A percentile compares a stretch with the other conserved stretches of the same genome.
These are phyloP conservation scores for Auriscalpium vulgare DNA, from an alignment of 768 basidiomycete genomes.

Conservation along the genomic window DNA sequence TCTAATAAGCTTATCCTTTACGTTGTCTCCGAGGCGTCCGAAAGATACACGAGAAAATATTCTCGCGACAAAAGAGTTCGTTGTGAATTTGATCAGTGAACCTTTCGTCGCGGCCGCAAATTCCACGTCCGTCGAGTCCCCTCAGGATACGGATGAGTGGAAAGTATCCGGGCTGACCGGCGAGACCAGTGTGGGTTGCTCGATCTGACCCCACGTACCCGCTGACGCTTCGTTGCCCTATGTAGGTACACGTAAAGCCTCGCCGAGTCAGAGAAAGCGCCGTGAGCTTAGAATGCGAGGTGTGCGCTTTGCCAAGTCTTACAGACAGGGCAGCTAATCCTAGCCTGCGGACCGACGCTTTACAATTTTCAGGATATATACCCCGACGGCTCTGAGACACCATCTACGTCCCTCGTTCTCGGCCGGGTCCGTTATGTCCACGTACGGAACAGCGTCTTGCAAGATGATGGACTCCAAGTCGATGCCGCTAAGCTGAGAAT, in stretches of 20 bases:
- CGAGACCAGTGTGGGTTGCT: conserved; percentile 40
- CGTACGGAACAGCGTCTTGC: conserved; percentile 40
- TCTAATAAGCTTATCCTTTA: conserved; percentile 55
- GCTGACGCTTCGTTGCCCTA: conserved; percentile 1
- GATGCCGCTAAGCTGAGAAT: conserved; percentile 42
- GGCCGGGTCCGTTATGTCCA: conserved; percentile 49
- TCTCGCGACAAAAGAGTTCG: conserved; percentile 56
- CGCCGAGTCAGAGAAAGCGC: conserved; percentile 52
- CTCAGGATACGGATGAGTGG: conserved; percentile 50
- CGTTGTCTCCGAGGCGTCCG: conserved; percentile 32
- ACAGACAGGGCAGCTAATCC: conserved; percentile 7
- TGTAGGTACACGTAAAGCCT: conserved; percentile 40
- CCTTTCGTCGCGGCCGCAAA: conserved; percentile 52
- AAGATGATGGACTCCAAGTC: conserved; percentile 31
- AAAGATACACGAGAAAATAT: conserved; percentile 69
- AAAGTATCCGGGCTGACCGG: conserved; percentile 48
- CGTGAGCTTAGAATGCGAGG: conserved; percentile 55
- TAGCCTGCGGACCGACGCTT: conserved; percentile 32
- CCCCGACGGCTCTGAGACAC: conserved; percentile 27
- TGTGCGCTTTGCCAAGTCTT: conserved; percentile 17
- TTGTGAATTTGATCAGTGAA: conserved; percentile 66
- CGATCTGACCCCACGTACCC: background rate
- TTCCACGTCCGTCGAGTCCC: conserved; percentile 44
- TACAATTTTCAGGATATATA: conserved; percentile 43
- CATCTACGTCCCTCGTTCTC: conserved; percentile 39